Percentiles rank a stretch among this genome's conserved stretches.
phyloP scores from a whole-genome alignment of 371 early-diverging fungal genomes.

The Mortierella sp. region DNA sequence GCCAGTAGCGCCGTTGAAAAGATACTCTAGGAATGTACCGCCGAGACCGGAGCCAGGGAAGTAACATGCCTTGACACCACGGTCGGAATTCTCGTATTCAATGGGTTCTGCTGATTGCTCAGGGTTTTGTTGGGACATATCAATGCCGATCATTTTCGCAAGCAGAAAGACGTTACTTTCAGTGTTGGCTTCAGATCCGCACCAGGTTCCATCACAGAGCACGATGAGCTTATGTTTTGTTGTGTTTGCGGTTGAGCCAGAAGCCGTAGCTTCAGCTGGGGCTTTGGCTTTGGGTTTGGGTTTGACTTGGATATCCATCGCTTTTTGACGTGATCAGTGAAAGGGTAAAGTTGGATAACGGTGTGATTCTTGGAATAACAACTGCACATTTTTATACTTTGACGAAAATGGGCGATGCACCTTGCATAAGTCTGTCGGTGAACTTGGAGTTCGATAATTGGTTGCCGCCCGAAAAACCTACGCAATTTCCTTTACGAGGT shows the following conservation, averaged over 20 bases:
- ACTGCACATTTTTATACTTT: too few species aligned
- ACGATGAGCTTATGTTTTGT: conserved; percentile 7
- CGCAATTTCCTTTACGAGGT: too few species aligned
- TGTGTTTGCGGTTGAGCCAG: neutral
- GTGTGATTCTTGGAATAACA: too few species aligned
- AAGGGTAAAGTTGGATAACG: too few species aligned
- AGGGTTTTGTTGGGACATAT: neutral
- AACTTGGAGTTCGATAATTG: too few species aligned
- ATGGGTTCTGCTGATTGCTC: neutral
- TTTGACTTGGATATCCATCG: too few species aligned
- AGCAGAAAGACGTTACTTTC: conserved; percentile 17
- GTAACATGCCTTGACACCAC: conserved; percentile 11
- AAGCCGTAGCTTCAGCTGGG: too few species aligned
- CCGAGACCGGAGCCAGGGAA: conserved; percentile 15
- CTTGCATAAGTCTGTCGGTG: too few species aligned
- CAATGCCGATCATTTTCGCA: conserved; percentile 15
- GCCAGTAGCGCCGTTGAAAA: conserved; percentile 7
- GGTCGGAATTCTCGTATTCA: neutral
- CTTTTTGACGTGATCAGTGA: too few species aligned
- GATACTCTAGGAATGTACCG: conserved; percentile 12
- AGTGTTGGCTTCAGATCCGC: conserved; percentile 14
- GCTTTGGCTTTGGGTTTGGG: too few species aligned
- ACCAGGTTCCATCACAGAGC: conserved; percentile 29
- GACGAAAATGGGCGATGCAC: too few species aligned
- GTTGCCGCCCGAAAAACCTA: too few species aligned